Conservation (phyloP, 2,329 filamentous ascomycete genomes). For the Cryphonectria nitschkei region DNA sequence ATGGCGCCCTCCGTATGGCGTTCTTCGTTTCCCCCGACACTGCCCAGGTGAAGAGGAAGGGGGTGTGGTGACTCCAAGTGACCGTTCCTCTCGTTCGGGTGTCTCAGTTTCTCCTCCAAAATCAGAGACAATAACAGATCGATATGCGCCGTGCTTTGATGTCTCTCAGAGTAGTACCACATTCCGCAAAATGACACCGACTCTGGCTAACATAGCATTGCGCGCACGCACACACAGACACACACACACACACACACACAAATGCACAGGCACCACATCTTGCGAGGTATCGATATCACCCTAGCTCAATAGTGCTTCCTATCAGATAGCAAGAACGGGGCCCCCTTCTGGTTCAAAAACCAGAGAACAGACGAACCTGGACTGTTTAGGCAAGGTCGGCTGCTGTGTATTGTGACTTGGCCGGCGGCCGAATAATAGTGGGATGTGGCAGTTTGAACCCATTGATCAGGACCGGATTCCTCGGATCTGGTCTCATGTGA, state of each 20-base stretch:
- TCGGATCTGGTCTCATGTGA: background rate
- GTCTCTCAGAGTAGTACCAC: background rate
- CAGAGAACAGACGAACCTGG: background rate
- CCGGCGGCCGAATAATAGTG: background rate
- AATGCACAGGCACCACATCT: background rate
- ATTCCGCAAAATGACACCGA: background rate
- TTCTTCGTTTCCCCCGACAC: background rate
- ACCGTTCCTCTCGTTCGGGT: too few relatives aligned
- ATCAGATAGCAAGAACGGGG: background rate
- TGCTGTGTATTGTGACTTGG: background rate
- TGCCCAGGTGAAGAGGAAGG: background rate
- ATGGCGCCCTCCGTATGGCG: background rate
- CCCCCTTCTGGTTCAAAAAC: background rate
- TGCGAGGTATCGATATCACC: background rate
- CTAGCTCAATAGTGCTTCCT: background rate
- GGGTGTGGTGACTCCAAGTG: background rate
- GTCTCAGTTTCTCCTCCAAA: background rate
- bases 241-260: background rate
- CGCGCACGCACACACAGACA: background rate
- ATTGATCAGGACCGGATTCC: background rate
- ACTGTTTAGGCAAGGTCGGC: constrained; percentile 10
- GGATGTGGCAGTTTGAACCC: background rate
- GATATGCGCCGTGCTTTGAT: background rate
- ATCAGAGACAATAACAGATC: background rate
- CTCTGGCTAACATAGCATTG: background rate